Evolutionary conservation across 2,329 filamentous ascomycete species (phyloP).

Genomic region (Colletotrichum nymphaeae): DNA sequence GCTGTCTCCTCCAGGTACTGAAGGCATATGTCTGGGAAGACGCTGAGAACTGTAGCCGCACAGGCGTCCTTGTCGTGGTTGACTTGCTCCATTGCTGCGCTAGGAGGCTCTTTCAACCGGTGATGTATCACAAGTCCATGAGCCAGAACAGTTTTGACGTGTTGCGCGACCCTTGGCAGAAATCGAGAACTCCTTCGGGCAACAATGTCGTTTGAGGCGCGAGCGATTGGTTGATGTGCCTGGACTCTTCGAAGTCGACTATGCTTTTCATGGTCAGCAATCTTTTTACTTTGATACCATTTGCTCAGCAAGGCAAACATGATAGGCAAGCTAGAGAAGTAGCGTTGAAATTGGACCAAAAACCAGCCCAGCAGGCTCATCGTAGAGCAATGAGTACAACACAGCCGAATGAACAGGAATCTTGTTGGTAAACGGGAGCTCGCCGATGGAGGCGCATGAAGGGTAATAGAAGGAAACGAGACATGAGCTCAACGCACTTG

Average conservation of each 20-base stretch:
- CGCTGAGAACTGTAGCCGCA: constrained; percentile 41
- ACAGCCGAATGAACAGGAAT: not conserved
- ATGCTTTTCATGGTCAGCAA: not conserved
- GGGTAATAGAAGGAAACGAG: not conserved
- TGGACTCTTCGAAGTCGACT: not conserved
- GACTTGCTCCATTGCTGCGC: constrained; percentile 14
- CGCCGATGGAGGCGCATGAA: not conserved
- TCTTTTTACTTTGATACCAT: not conserved
- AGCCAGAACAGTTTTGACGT: not conserved
- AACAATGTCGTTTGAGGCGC: not conserved
- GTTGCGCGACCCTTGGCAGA: not conserved
- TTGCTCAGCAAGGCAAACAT: constrained; percentile 3
- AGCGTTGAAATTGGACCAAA: not conserved
- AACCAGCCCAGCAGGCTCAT: not conserved
- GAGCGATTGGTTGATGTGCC: not conserved
- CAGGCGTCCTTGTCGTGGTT: constrained; percentile 39
- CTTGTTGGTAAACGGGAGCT: not conserved
- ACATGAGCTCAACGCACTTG: not conserved
- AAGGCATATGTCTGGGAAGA: constrained; percentile 61
- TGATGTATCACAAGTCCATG: not conserved
- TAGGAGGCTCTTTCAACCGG: too few relatives aligned
- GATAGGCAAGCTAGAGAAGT: not conserved
- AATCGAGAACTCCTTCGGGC: not conserved
- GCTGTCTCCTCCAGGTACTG: constrained; percentile 48
- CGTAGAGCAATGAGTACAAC: not conserved